Evolutionary conservation across 352 stramenopile species (phyloP).

Genomic region (Globisporangium emineosum): DNA sequence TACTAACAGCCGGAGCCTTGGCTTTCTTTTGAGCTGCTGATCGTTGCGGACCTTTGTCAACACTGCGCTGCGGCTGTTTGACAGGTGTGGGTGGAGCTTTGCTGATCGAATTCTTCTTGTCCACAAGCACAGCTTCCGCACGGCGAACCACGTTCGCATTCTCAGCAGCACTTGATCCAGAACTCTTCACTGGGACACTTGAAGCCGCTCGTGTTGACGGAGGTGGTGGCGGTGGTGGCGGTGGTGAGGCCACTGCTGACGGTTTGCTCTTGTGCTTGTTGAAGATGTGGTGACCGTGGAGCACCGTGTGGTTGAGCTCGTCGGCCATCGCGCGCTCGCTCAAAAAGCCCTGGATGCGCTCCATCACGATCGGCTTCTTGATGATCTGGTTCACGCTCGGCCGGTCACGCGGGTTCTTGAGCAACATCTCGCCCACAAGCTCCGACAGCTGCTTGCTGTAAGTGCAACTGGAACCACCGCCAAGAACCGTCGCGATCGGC

Average conservation of each 20-base stretch:
- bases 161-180: neutral
- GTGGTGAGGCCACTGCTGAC: neutral
- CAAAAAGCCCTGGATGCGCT: constrained; percentile 63
- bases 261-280: constrained; percentile 21
- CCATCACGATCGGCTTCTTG: constrained; percentile 47
- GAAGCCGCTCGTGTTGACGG: neutral
- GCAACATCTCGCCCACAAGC: constrained; percentile 55
- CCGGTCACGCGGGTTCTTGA: constrained; percentile 51
- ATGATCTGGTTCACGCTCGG: constrained; percentile 69
- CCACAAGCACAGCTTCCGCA: constrained; percentile 7
- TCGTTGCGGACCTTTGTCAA: neutral
- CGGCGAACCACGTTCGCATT: constrained; percentile 5
- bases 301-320: constrained; percentile 68
- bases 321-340: constrained; percentile 45
- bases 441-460: constrained; percentile 30
- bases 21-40: constrained; percentile 17
- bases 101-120: constrained; percentile 1
- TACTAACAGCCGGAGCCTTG: neutral
- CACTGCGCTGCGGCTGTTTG: neutral
- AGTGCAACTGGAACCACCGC: neutral
- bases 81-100: neutral
- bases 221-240: neutral
- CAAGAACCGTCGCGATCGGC: constrained; percentile 15
- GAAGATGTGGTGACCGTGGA: constrained; percentile 73
- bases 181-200: neutral